Evolutionary conservation across 331 rosid species (phyloP), one percentile per base, ranked within the genome.

Genomic region (Quercus phellos): DNA sequence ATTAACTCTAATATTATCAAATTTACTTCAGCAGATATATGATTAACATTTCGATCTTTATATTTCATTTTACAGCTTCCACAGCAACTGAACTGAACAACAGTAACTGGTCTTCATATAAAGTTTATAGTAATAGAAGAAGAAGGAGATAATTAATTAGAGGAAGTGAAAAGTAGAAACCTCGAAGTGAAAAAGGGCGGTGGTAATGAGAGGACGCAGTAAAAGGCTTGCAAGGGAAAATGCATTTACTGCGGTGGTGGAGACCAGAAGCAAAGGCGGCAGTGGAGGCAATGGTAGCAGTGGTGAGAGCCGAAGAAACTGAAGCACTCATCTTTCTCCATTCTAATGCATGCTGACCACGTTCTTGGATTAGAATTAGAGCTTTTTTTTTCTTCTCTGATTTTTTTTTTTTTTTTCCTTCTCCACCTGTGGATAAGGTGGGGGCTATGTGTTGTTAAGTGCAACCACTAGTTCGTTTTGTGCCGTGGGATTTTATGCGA

Each of bases 321-420:
- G 89, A 77, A 82, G 88, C 73, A 83, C 86, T 86, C 98, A 93
- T 93, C 78, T 87, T 91, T 88, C 83, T 86, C 90, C 97, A 90
- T 90, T 72, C 84, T 83, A 43, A 32, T 32, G 84, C 63, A 66
- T 26, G 85, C 42, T 14, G 68, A 69, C 75, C 81, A 54, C 38
- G 61, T 9, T 79, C 70, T 84, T n/a, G 74, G 85, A 79, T 86
- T 85, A 74, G 78, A 80, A 84, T 17, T 27, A n/a, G 70, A 77
- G 83, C 88, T 86, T 79, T 82, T 81, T 81, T 74, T 67, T 82
- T 74, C 73, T 69, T 26, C 0, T 67, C 32, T 32, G 1, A 17
- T 7, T 16, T 74, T 70, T 35, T 55, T 10, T 13, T 22, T 22
- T 2, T 64, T 35, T 64, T 77, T 56, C 72, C 70, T 4, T 32